phyloP scores from a whole-genome alignment of 192 early-diverging fungal genomes.

The Entomortierella lignicola region DNA sequence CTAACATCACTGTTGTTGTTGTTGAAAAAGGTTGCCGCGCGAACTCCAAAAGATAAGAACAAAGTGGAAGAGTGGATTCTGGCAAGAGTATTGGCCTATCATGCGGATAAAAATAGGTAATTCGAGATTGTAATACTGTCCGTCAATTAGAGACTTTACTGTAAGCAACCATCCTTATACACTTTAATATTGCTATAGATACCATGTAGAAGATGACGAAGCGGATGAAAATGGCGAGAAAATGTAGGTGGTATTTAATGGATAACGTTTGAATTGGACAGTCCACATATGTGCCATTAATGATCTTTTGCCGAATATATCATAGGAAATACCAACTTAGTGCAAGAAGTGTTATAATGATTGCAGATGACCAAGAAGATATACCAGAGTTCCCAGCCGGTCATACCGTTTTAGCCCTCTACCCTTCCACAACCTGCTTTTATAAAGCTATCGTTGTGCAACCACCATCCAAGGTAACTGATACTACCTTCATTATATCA shows the following conservation, averaged over 20 bases:
- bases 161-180: background rate
- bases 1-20: background rate
- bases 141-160: background rate
- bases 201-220: conserved; percentile 68
- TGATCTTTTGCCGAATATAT: background rate
- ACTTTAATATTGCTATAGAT: conserved; percentile 35
- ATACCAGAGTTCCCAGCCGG: conserved; percentile 55
- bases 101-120: conserved; percentile 63
- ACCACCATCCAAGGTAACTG: conserved; percentile 60
- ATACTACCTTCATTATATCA: background rate
- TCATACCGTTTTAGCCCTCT: conserved; percentile 62
- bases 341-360: conserved; percentile 58
- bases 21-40: conserved; percentile 58
- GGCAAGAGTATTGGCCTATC: conserved; percentile 58
- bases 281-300: too few relatives aligned
- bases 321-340: conserved; percentile 60
- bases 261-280: background rate
- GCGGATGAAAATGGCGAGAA: conserved; percentile 61
- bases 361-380: conserved; percentile 56
- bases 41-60: conserved; percentile 62
- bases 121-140: background rate
- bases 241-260: conserved; percentile 40
- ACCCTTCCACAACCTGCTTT: conserved; percentile 69
- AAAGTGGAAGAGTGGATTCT: conserved; percentile 68
- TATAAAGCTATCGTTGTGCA: conserved; percentile 63